Evolutionary conservation across 805 yeast species (phyloP).

Genomic region (Candida maesae): DNA sequence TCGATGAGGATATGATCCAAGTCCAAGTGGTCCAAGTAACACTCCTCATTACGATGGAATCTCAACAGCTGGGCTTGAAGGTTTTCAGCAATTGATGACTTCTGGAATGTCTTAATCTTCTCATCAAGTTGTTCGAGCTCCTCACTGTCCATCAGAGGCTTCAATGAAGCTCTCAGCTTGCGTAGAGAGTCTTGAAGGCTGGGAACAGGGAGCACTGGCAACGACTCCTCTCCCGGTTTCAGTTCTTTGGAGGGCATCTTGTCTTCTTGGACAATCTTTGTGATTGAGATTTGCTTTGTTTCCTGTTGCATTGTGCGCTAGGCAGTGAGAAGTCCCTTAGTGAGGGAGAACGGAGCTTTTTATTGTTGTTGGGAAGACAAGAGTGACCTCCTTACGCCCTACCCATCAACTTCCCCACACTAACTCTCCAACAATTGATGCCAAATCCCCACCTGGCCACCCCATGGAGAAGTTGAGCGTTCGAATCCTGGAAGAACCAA

Average conservation of each 20-base stretch:
- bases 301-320: too few relatives aligned
- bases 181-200: constrained; percentile 43
- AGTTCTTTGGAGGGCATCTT: background rate
- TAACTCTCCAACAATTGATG: background rate
- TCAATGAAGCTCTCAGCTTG: constrained; percentile 51
- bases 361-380: background rate
- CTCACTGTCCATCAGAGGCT: constrained; percentile 52
- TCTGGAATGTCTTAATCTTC: constrained; percentile 43
- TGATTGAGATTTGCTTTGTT: too few relatives aligned
- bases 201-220: constrained; percentile 67
- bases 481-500: constrained; percentile 1
- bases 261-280: background rate
- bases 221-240: constrained; percentile 9
- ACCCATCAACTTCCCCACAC: constrained; percentile 5
- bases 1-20: constrained; percentile 36
- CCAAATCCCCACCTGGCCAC: constrained; percentile 9
- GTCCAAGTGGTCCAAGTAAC: constrained; percentile 51
- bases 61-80: constrained; percentile 53
- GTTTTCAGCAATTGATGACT: constrained; percentile 37
- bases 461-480: background rate
- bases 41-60: constrained; percentile 39
- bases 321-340: too few relatives aligned
- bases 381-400: background rate
- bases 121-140: constrained; percentile 39
- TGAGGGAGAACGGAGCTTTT: too few relatives aligned